phyloP scores from a whole-genome alignment of 1,284 basidiomycete genomes.

The Ustilago tritici region DNA sequence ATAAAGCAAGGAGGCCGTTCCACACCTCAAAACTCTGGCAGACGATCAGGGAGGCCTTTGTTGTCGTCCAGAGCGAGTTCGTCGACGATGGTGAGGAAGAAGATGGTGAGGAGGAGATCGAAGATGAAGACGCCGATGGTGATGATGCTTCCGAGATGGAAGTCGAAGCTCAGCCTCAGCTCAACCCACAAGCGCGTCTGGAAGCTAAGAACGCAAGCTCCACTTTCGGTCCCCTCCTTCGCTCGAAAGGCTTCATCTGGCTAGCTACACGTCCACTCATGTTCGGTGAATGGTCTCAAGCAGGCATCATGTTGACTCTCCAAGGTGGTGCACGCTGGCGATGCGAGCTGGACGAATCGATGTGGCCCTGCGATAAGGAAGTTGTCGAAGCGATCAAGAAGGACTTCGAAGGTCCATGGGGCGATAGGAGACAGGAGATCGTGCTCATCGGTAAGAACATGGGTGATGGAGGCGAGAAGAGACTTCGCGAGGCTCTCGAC shows the following conservation, averaged over 20 bases:
- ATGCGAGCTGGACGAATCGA: slow-evolving; percentile 68
- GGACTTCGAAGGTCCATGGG: slow-evolving; percentile 72
- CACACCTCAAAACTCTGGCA: slow-evolving; percentile 72
- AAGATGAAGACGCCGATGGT: slow-evolving; percentile 13
- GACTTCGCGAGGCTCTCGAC: slow-evolving; percentile 70
- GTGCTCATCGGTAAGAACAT: slow-evolving; percentile 70
- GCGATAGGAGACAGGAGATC: slow-evolving; percentile 72
- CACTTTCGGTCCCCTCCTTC: slow-evolving; percentile 70
- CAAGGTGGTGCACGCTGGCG: slow-evolving; percentile 71
- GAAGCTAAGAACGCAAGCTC: slow-evolving; percentile 69
- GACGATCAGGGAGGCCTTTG: slow-evolving; percentile 70
- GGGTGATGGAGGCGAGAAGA: slow-evolving; percentile 62
- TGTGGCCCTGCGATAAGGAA: slow-evolving; percentile 71
- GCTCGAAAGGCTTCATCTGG: slow-evolving; percentile 73
- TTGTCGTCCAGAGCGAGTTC: slow-evolving; percentile 69
- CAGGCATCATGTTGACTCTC: slow-evolving; percentile 71
- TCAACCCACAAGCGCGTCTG: slow-evolving; percentile 71
- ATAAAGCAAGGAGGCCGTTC: slow-evolving; percentile 70
- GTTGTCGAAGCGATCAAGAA: slow-evolving; percentile 70
- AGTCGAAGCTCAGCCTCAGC: slow-evolving; percentile 69
- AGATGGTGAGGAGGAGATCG: slow-evolving; percentile 33
- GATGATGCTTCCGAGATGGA: slow-evolving; percentile 24
- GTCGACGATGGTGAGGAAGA: slow-evolving; percentile 67
- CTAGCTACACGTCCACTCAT: slow-evolving; percentile 62
- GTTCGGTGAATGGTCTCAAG: slow-evolving; percentile 72